A percentile compares a stretch with the other conserved stretches of the same genome.
phyloP scores from a whole-genome alignment of 139 green algal species.

The Picochlorum sp. region DNA sequence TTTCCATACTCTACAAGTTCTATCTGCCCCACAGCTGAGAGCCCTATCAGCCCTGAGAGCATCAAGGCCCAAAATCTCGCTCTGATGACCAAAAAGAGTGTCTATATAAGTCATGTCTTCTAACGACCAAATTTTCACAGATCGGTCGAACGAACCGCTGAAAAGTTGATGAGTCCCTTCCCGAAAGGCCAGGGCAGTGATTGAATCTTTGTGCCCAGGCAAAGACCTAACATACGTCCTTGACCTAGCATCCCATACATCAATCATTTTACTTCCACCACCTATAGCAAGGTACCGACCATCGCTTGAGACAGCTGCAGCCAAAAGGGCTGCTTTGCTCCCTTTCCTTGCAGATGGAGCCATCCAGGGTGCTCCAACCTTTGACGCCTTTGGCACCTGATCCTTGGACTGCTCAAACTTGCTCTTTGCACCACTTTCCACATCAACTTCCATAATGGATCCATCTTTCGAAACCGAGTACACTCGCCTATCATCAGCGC shows the following conservation, averaged over 20 bases:
- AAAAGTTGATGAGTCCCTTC: conserved; percentile 72
- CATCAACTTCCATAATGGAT: conserved; percentile 53
- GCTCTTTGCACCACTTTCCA: conserved; percentile 48
- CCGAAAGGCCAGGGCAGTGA: conserved; percentile 72
- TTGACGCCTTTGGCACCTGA: not conserved
- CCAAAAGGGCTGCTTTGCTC: conserved; percentile 35
- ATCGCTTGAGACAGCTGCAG: conserved; percentile 55
- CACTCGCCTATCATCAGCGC: conserved; percentile 48
- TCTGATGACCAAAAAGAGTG: conserved; percentile 83
- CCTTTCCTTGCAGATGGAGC: not conserved
- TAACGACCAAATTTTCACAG: conserved; percentile 88
- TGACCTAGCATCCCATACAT: conserved; percentile 69
- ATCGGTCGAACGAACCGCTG: conserved; percentile 56
- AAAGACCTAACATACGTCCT: conserved; percentile 30
- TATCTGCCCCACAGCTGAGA: conserved; percentile 64
- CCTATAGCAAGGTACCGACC: conserved; percentile 64
- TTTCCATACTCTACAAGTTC: conserved; percentile 90
- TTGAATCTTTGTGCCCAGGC: conserved; percentile 53
- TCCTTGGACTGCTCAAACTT: no score
- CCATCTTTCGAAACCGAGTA: conserved; percentile 79
- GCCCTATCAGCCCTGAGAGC: conserved; percentile 55
- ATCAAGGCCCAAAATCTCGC: conserved; percentile 62
- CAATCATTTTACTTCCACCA: conserved; percentile 66
- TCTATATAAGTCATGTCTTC: conserved; percentile 92
- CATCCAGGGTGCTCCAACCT: conserved; percentile 13